phyloP scores from a whole-genome alignment of 805 yeast genomes.

The Teunomyces gatunensis region DNA sequence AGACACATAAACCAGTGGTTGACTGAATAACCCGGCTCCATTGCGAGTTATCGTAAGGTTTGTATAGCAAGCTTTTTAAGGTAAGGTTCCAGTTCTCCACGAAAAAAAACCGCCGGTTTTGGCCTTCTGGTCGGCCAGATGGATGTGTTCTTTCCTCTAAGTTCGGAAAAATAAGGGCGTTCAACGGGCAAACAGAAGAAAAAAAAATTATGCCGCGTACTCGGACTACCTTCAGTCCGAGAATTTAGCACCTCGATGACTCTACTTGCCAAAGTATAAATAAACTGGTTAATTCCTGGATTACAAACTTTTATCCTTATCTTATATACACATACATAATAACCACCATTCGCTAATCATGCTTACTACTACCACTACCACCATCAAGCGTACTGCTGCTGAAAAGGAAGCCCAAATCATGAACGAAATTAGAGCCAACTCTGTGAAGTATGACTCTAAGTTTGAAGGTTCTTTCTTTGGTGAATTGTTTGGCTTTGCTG shows the following conservation, averaged over 20 bases:
- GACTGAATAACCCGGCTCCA: neutral
- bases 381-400: constrained; percentile 24
- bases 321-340: neutral
- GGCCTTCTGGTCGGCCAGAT: neutral
- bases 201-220: constrained; percentile 1
- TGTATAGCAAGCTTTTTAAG: neutral
- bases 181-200: neutral
- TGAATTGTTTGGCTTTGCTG: constrained; percentile 35
- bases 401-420: constrained; percentile 47
- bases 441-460: constrained; percentile 36
- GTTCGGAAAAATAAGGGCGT: constrained; percentile 1
- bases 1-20: neutral
- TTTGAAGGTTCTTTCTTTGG: constrained; percentile 43
- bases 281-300: neutral
- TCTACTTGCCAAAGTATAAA: neutral
- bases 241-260: constrained; percentile 1
- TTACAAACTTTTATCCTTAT: neutral
- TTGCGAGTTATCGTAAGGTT: neutral
- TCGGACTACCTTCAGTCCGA: constrained; percentile 5
- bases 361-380: constrained; percentile 6
- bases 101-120: neutral
- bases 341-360: neutral
- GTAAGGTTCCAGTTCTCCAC: neutral
- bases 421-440: constrained; percentile 40
- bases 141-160: neutral